Evolutionary conservation across 352 stramenopile genomes (phyloP).

Genomic region (Phytophthora constricta): DNA sequence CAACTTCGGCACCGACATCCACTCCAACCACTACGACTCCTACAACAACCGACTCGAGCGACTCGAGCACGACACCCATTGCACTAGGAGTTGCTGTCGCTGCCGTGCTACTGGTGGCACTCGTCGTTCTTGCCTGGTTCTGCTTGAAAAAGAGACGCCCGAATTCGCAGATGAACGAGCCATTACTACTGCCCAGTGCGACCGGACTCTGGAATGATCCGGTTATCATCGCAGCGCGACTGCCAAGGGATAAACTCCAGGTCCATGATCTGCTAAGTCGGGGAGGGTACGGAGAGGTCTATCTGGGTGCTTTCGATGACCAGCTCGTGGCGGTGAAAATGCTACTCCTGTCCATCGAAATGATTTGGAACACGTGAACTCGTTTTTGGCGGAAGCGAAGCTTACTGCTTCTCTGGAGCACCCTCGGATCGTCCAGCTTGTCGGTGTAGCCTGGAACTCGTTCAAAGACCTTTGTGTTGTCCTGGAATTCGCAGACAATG

Average conservation of each 20-base stretch:
- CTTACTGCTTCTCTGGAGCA: not conserved
- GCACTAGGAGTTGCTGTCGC: too few relatives aligned
- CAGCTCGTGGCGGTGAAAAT: not conserved
- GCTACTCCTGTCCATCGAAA: not conserved
- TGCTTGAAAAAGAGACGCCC: too few relatives aligned
- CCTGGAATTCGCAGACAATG: not conserved
- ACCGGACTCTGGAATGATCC: too few relatives aligned
- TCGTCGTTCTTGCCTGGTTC: too few relatives aligned
- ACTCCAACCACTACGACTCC: too few relatives aligned
- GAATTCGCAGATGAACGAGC: too few relatives aligned
- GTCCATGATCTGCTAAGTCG: not conserved
- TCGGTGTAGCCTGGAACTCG: not conserved
- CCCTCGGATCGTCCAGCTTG: not conserved
- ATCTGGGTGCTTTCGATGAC: conserved; percentile 10
- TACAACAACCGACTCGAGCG: too few relatives aligned
- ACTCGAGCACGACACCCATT: too few relatives aligned
- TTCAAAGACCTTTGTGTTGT: not conserved
- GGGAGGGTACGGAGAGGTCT: conserved; percentile 30
- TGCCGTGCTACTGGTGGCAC: too few relatives aligned
- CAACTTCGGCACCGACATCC: too few relatives aligned
- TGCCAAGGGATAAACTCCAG: too few relatives aligned
- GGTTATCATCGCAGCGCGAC: conserved; percentile 33
- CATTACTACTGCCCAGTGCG: too few relatives aligned
- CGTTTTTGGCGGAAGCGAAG: not conserved
- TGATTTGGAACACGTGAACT: not conserved